Evolutionary conservation across 2,329 filamentous ascomycete species (phyloP), one percentile per base, ranked within the genome.

Genomic region (Cercospora sojina): DNA sequence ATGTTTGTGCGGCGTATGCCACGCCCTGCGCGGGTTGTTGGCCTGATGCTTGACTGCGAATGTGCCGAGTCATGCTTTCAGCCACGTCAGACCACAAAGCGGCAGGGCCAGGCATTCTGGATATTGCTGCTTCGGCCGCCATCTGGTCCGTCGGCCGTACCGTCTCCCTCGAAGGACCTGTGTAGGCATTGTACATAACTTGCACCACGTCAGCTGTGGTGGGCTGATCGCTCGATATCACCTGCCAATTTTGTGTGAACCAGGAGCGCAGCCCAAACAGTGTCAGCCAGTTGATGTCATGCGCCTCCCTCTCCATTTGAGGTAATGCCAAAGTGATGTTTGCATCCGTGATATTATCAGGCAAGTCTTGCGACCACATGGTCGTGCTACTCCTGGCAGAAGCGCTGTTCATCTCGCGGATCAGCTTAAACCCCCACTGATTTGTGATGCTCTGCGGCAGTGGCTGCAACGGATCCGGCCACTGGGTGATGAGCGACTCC

Each of bases 51-150:
- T 32, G 20, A 35, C 2, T 25, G 1, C 66, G 59, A 38, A 68
- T 57, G 27, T 62, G 53, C 12, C 49, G 59, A 3, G 64, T 68
- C 41, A 70, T 47, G 51, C 66, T 70, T 7, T 51, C 27, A 7
- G 68, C 68, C 12, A 68, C 51, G 2, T 53, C 49, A 5, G 59
- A 58, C 35, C 66, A 43, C 10, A 62, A 8, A 4, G 2, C 20
- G 5, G 16, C 60, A 9, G 66, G 66, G 7, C 63, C 61, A 9
- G n/a, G 31, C 57, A 64, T 64, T n/a, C 41, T 0, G 27, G 41
- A 43, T 12, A 57, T 31, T 25, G 56, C 56, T 35, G 31, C 5
- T 27, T 27, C 25, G 20, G 51, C 51, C 29, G 20, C 9, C 16
- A n/a, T 9, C 8, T 5, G 23, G 25, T 31, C 51, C 12, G 16